phyloP scores from a whole-genome alignment of 805 yeast species.

The Kuraishia borneana region DNA sequence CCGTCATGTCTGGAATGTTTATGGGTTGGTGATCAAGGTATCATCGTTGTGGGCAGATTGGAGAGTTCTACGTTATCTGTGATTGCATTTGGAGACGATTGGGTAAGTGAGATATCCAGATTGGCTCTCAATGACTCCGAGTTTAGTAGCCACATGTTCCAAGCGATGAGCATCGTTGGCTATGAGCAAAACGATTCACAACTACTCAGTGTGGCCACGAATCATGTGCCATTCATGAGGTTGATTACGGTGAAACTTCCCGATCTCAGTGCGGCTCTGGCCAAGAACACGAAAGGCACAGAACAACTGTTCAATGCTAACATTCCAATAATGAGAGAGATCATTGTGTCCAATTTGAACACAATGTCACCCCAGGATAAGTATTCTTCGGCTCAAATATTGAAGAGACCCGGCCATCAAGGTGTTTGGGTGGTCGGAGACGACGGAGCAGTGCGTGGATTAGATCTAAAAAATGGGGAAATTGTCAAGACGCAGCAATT shows the following conservation, averaged over 20 bases:
- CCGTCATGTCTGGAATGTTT: slow-evolving; percentile 39
- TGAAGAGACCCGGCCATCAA: slow-evolving; percentile 9
- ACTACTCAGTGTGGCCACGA: slow-evolving; percentile 53
- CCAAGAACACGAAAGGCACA: slow-evolving; percentile 1
- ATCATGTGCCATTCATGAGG: slow-evolving; percentile 72
- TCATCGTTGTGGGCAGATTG: slow-evolving; percentile 42
- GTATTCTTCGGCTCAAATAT: slow-evolving; percentile 38
- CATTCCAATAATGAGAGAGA: slow-evolving; percentile 18
- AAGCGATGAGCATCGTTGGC: slow-evolving; percentile 35
- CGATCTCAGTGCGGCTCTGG: slow-evolving; percentile 5
- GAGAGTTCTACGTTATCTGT: slow-evolving; percentile 50
- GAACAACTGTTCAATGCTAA: slow-evolving; percentile 13
- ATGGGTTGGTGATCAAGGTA: slow-evolving; percentile 15
- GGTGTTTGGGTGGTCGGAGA: slow-evolving; percentile 66
- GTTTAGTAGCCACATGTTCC: slow-evolving; percentile 52
- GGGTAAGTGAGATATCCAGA: slow-evolving; percentile 25
- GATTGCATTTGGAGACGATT: slow-evolving; percentile 14
- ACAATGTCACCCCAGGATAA: slow-evolving; percentile 61
- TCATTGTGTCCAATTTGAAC: slow-evolving; percentile 29
- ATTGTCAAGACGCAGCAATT: slow-evolving; percentile 21
- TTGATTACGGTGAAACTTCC: slow-evolving; percentile 44
- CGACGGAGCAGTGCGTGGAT: slow-evolving; percentile 54
- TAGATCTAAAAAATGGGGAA: slow-evolving; percentile 33
- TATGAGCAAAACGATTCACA: slow-evolving; percentile 11
- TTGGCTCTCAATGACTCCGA: slow-evolving; percentile 66